Base-by-base conservation (phyloP, 768 basidiomycete genomes). In the Russula olivacea region DNA sequence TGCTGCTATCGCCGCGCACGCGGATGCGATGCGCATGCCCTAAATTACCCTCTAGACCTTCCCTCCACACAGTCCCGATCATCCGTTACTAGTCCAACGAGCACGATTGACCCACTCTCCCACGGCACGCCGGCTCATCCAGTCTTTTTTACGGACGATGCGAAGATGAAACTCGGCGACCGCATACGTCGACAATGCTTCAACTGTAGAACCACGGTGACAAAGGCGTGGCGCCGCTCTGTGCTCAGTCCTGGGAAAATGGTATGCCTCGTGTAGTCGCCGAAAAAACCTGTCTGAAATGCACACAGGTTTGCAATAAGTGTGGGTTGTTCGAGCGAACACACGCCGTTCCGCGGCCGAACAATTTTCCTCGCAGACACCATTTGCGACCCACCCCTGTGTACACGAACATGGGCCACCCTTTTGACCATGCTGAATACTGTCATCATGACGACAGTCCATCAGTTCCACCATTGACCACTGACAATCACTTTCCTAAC, bases 151-250 rank as follows among this genome's bases (percentile, higher is more conserved):
- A 91, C 89, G 0, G 87, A 89, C 72, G 88, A 91, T 66, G 88
- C 89, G 0, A 81, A 85, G 1, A 89, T 87, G 1, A 91, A 91
- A 73, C 77, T 90, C 55, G 84, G 83, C 69, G 85, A 89, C 69
- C 80, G 87, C 43, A 83, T 91, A 48, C 79, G 88, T 23, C 75
- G 89, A 47, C 76, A 86, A 52, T 91, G 89, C 73, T 90, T 86
- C 81, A 91, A 91, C 72, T 91, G 89, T 73, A 84, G 83, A 71
- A 89, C 87, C 30, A 88, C 87, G 17, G 88, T 90, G 66, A 91
- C 89, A 41, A 85, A 84, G 53, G 89, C 88, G 25, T 91, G 89
- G 89, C 75, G 89, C 28, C 75, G 89, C 63, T 85, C 83, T 15
- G 88, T 85, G 68, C 80, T 91, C 63, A 84, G 80, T 61, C 88